Conservation (phyloP, 306 rosid species). For the Medicago lupulina region DNA sequence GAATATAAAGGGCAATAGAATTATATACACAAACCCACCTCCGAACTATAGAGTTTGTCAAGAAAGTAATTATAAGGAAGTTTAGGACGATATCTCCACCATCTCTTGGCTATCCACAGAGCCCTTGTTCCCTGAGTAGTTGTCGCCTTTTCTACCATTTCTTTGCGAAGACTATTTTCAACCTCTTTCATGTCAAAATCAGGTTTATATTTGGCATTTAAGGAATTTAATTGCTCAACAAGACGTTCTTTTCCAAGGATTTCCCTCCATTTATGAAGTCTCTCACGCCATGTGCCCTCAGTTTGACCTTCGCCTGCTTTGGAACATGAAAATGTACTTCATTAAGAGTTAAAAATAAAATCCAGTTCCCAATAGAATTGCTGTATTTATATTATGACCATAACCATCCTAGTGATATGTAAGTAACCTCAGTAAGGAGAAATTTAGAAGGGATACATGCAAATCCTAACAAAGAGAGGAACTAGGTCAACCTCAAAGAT, state of each 20-base stretch:
- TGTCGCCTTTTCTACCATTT: conserved; percentile 70
- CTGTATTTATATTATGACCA: conserved; percentile 40
- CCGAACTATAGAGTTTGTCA: conserved; percentile 88
- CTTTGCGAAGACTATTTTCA: conserved; percentile 90
- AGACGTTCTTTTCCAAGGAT: conserved; percentile 72
- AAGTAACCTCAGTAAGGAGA: background rate
- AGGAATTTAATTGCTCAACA: conserved; percentile 65
- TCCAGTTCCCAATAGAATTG: conserved; percentile 17
- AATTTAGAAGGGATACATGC: background rate
- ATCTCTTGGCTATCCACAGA: conserved; percentile 92
- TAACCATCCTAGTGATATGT: conserved; percentile 12
- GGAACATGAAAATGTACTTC: conserved; percentile 31
- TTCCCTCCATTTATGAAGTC: conserved; percentile 80
- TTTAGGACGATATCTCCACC: conserved; percentile 97
- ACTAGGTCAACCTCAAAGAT: background rate
- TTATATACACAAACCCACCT: conserved; percentile 54
- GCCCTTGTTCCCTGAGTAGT: conserved; percentile 76
- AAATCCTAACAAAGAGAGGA: background rate
- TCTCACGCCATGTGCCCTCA: conserved; percentile 82
- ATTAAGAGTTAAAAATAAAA: conserved; percentile 32
- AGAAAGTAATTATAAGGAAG: conserved; percentile 92
- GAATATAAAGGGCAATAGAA: conserved; percentile 23
- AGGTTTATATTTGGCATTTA: conserved; percentile 72
- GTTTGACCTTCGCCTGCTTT: conserved; percentile 56
- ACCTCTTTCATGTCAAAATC: conserved; percentile 99